Percentiles rank a stretch among this genome's conserved stretches.
These are phyloP conservation scores for Coemansia umbellata DNA, from an alignment of 192 early-diverging fungal genomes.

Conservation along the genomic window DNA sequence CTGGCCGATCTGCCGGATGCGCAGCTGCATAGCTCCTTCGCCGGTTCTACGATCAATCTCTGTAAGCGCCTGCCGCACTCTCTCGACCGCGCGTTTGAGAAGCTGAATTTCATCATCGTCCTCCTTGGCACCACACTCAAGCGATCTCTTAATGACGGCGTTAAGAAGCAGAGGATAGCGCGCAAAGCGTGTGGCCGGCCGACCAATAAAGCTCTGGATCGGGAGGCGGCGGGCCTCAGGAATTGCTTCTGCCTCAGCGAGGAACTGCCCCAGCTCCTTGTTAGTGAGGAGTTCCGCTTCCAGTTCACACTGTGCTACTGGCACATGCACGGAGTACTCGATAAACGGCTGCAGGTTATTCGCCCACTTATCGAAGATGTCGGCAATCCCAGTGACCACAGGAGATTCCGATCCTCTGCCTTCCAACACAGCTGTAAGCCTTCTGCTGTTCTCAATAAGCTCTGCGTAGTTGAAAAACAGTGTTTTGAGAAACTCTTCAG, in stretches of 20 bases:
- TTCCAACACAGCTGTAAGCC: slow-evolving; percentile 53
- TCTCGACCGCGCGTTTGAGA: slow-evolving; percentile 20
- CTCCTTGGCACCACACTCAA: slow-evolving; percentile 46
- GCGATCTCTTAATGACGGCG: slow-evolving; percentile 72
- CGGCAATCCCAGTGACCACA: slow-evolving; percentile 76
- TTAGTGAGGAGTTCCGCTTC: slow-evolving; percentile 72
- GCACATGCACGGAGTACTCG: slow-evolving; percentile 80
- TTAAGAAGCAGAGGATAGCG: slow-evolving; percentile 81
- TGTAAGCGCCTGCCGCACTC: slow-evolving; percentile 29
- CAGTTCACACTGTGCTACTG: slow-evolving; percentile 70
- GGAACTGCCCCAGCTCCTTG: slow-evolving; percentile 64
- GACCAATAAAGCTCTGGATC: slow-evolving; percentile 81
- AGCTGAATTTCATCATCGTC: slow-evolving; percentile 63
- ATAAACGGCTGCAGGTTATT: slow-evolving; percentile 70
- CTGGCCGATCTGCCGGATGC: slow-evolving; percentile 44
- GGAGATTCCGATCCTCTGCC: slow-evolving; percentile 52
- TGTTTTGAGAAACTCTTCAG: slow-evolving; percentile 61
- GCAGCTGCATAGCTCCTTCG: slow-evolving; percentile 28
- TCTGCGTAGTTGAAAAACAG: slow-evolving; percentile 76
- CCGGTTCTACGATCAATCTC: slow-evolving; percentile 44
- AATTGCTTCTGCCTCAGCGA: slow-evolving; percentile 67
- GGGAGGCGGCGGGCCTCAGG: slow-evolving; percentile 77
- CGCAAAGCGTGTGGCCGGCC: slow-evolving; percentile 83
- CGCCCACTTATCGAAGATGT: slow-evolving; percentile 73
- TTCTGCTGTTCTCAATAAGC: slow-evolving; percentile 56